Percentiles rank a stretch among this genome's conserved stretches.
Evolutionary conservation across 768 basidiomycete species (phyloP).

Genomic region (Filobasidium floriforme): DNA sequence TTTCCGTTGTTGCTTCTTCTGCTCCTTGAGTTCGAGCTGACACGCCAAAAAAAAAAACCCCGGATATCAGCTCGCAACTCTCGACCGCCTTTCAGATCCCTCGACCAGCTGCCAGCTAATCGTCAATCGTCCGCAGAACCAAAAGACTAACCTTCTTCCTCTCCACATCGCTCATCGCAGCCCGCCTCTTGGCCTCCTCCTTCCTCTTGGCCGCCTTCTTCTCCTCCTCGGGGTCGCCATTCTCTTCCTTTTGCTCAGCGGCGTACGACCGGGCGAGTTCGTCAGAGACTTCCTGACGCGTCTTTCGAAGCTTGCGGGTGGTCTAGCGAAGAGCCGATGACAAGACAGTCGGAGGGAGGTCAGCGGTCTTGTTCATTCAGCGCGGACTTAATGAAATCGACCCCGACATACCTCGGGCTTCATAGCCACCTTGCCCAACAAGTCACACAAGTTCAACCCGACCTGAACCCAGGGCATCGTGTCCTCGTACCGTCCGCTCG

Average conservation of each 20-base stretch:
- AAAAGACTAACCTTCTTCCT: constrained; percentile 27
- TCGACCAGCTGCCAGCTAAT: constrained; percentile 23
- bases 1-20: constrained; percentile 39
- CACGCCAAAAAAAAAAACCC: constrained; percentile 8
- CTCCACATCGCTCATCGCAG: constrained; percentile 39
- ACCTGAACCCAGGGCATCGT: constrained; percentile 59
- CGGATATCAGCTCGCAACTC: background rate
- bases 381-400: too few relatives aligned
- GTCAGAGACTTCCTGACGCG: constrained; percentile 64
- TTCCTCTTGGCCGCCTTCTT: constrained; percentile 38
- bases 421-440: constrained; percentile 52
- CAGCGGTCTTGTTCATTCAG: too few relatives aligned
- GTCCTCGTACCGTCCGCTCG: constrained; percentile 49
- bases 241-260: constrained; percentile 40
- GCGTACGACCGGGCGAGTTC: constrained; percentile 47
- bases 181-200: constrained; percentile 31
- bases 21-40: constrained; percentile 43
- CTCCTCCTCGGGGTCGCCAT: constrained; percentile 38
- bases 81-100: background rate
- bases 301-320: constrained; percentile 63
- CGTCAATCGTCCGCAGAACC: constrained; percentile 25
- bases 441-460: constrained; percentile 68
- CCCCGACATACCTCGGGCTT: constrained; percentile 60
- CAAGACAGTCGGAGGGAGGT: too few relatives aligned
- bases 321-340: too few relatives aligned